Percentiles rank a stretch among this genome's conserved stretches.
Evolutionary conservation across 2,329 filamentous ascomycete genomes (phyloP).

Genomic region (Nigrospora sphaerica): DNA sequence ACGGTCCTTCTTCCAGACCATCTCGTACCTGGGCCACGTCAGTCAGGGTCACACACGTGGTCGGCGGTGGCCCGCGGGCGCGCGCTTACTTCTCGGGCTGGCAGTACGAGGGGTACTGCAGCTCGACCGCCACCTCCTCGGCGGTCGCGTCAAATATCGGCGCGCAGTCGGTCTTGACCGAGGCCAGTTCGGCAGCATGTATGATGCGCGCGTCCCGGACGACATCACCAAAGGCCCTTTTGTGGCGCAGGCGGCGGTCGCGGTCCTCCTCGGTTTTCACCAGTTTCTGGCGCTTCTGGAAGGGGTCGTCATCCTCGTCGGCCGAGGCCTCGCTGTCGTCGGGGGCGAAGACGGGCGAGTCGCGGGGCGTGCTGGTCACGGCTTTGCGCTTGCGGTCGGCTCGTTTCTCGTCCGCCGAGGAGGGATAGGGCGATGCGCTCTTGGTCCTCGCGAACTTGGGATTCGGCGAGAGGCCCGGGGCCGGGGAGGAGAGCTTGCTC

Average conservation of each 20-base stretch:
- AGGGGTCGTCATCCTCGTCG: slow-evolving; percentile 43
- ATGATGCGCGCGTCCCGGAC: slow-evolving; percentile 40
- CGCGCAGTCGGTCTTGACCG: slow-evolving; percentile 41
- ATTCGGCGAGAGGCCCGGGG: slow-evolving; percentile 33
- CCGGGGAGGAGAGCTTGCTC: slow-evolving; percentile 17
- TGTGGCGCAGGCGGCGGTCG: slow-evolving; percentile 38
- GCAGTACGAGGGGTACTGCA: slow-evolving; percentile 79
- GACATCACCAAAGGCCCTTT: slow-evolving; percentile 36
- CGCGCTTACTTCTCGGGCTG: slow-evolving; percentile 55
- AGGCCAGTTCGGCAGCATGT: slow-evolving; percentile 52
- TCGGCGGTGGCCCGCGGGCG: slow-evolving; percentile 5
- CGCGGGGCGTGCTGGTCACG: slow-evolving; percentile 21
- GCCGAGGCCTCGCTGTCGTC: slow-evolving; percentile 42
- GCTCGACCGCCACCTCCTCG: slow-evolving; percentile 52
- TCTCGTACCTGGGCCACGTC: slow-evolving; percentile 49
- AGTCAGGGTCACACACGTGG: slow-evolving; percentile 8
- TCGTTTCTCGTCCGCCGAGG: slow-evolving; percentile 20
- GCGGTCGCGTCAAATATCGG: slow-evolving; percentile 40
- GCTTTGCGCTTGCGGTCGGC: slow-evolving; percentile 42
- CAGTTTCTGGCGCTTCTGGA: slow-evolving; percentile 39
- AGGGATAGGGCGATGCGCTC: slow-evolving; percentile 31
- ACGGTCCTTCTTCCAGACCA: slow-evolving; percentile 72
- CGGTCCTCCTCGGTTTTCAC: slow-evolving; percentile 37
- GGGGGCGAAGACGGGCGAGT: slow-evolving; percentile 41
- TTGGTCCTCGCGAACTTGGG: slow-evolving; percentile 25